Base-by-base conservation (phyloP, 306 rosid species). In the Purshia tridentata region DNA sequence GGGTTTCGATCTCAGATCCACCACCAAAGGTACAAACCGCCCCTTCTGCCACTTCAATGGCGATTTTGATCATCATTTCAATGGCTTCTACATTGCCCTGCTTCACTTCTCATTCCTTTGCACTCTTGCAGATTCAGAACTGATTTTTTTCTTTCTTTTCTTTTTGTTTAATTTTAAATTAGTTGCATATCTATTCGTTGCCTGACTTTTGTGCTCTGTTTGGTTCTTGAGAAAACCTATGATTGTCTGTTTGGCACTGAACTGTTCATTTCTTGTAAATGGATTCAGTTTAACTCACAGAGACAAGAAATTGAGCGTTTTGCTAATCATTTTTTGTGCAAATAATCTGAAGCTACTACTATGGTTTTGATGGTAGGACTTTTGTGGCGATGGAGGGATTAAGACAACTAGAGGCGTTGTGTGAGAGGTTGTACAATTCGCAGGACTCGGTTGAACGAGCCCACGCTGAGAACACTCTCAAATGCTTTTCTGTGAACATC, bases 371-470 rank as follows among this genome's bases (percentile, higher is more conserved):
- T 42, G 74, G 20, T 20, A 54, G 74, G 47, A 18, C 9, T 59
- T 76, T 44, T 16, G 67, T 60, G 45, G 83, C 37, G 50, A 86
- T 86, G 90, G 90, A 86, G 53, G 80, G 86, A 66, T 79, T 86
- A 23, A 85, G 88, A 20, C 90, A 86, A 67, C 77, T 86, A 62
- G 90, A 86, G 82, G 88, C 87, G 29, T 70, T 86, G 81, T 86
- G 90, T 67, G 90, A 86, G 75, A 86, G 90, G 73, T 75, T 86
- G 44, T 86, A 86, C 81, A 86, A 78, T 76, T 86, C 90, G 29
- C 90, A 83, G 75, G 90, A 86, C 81, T 83, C 90, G 5, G 86
- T 86, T 4, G 90, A 86, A 60, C 76, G 90, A 65, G 88, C 90
- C 47, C 88, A 86, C 49, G 90, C 86, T 0, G 90, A 86, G 76